A percentile compares a stretch with the other conserved stretches of the same genome.
phyloP scores from a whole-genome alignment of 2,329 filamentous ascomycete genomes.

The Trichoderma oligosporum region DNA sequence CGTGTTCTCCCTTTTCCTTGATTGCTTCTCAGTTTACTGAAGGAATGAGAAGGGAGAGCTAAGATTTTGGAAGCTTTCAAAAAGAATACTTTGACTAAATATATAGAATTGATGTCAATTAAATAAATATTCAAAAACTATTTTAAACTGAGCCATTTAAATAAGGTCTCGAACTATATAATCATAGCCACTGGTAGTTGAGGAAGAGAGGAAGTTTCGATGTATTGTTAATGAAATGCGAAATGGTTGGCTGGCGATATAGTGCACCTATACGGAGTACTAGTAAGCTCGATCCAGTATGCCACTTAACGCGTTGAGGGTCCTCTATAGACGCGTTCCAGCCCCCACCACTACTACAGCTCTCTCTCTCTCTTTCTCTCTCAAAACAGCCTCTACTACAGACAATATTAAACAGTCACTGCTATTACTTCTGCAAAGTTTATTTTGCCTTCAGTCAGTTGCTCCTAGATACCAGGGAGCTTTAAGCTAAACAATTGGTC shows the following conservation, averaged over 20 bases:
- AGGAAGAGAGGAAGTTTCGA: background rate
- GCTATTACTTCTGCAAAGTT: background rate
- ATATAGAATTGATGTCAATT: background rate
- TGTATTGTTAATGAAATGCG: background rate
- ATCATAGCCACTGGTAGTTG: background rate
- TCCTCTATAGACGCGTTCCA: background rate
- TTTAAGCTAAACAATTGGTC: background rate
- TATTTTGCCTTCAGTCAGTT: background rate
- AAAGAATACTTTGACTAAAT: background rate
- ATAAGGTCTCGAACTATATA: too few species aligned
- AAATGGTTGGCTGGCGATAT: background rate
- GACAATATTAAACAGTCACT: background rate
- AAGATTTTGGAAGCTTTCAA: too few species aligned
- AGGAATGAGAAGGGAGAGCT: background rate
- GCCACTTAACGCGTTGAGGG: conserved; percentile 18
- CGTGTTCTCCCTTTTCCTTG: background rate
- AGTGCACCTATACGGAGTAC: background rate
- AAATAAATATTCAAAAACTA: too few species aligned
- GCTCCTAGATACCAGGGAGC: background rate
- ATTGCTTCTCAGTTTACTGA: background rate
- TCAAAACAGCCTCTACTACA: background rate
- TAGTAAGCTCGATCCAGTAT: conserved; percentile 6
- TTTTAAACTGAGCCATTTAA: too few species aligned
- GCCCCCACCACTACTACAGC: conserved; percentile 6
- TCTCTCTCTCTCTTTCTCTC: background rate